A percentile compares a stretch with the other conserved stretches of the same genome.
These are phyloP conservation scores for Haplographium delicatum DNA, from an alignment of 495 filamentous ascomycete species.

Conservation along the genomic window DNA sequence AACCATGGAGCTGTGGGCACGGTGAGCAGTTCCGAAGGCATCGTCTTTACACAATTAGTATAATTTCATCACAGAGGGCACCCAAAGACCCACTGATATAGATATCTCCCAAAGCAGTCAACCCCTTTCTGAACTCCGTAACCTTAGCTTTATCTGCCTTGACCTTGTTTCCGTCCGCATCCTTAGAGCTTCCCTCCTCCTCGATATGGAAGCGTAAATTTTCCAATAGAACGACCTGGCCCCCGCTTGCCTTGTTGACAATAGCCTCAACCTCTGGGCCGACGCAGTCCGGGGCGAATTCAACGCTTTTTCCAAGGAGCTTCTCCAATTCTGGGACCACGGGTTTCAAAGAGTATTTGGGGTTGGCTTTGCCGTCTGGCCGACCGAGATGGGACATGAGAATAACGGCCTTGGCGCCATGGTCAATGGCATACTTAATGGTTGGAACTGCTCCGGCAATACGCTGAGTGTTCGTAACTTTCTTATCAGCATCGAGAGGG, in stretches of 20 bases:
- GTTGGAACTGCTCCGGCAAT: constrained; percentile 96
- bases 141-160: constrained; percentile 94
- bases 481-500: constrained; percentile 81
- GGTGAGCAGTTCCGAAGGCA: constrained; percentile 97
- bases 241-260: constrained; percentile 76
- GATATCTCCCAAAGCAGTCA: constrained; percentile 92
- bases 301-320: constrained; percentile 70
- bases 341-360: constrained; percentile 92
- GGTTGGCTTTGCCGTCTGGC: constrained; percentile 80
- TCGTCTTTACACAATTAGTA: constrained; percentile 57
- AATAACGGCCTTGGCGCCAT: constrained; percentile 91
- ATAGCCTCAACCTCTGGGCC: constrained; percentile 83
- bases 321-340: constrained; percentile 90
- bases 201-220: constrained; percentile 97
- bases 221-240: constrained; percentile 87
- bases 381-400: constrained; percentile 99
- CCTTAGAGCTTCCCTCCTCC: constrained; percentile 93
- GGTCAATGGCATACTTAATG: constrained; percentile 94
- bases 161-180: constrained; percentile 90
- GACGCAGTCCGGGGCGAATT: constrained; percentile 87
- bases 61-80: background rate
- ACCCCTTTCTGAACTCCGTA: constrained; percentile 85
- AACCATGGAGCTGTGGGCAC: constrained; percentile 98
- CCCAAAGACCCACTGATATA: constrained; percentile 77
- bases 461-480: constrained; percentile 97